These are phyloP conservation scores for Microsporum ferrugineum DNA, from an alignment of 2,329 filamentous ascomycete genomes.

Conservation along the genomic window DNA sequence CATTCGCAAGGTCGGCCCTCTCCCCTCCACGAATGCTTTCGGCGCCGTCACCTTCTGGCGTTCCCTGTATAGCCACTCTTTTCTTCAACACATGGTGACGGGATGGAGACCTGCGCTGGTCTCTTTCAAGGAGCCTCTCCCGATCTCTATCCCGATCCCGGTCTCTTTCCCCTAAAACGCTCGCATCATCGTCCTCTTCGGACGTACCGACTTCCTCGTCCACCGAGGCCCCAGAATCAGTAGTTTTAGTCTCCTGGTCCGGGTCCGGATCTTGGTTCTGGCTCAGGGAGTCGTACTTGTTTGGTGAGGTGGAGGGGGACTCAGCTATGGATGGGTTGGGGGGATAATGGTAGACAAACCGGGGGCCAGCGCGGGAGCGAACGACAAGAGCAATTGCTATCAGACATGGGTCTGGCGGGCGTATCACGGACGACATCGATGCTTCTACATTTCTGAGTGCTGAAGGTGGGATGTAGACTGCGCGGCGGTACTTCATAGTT, in stretches of 20 bases:
- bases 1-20: not conserved
- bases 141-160: not conserved
- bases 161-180: not conserved
- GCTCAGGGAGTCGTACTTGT: not conserved
- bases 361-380: slow-evolving; percentile 64
- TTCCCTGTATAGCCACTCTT: not conserved
- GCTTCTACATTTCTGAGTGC: slow-evolving; percentile 8
- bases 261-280: not conserved
- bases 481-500: not conserved
- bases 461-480: not conserved
- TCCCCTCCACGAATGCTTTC: not conserved
- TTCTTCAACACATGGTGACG: not conserved
- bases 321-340: slow-evolving; percentile 39
- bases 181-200: slow-evolving; percentile 29
- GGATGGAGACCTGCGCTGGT: slow-evolving; percentile 4
- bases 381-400: slow-evolving; percentile 64
- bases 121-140: not conserved
- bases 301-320: slow-evolving; percentile 20
- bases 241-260: slow-evolving; percentile 17
- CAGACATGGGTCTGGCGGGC: slow-evolving; percentile 45
- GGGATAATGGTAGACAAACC: slow-evolving; percentile 83
- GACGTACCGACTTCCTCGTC: slow-evolving; percentile 29
- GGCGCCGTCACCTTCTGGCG: not conserved
- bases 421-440: slow-evolving; percentile 36
- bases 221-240: slow-evolving; percentile 30